Percentiles rank a stretch among this genome's conserved stretches.
These are phyloP conservation scores for Bipolaris victoriae DNA, from an alignment of 2,329 filamentous ascomycete species.

Conservation along the genomic window DNA sequence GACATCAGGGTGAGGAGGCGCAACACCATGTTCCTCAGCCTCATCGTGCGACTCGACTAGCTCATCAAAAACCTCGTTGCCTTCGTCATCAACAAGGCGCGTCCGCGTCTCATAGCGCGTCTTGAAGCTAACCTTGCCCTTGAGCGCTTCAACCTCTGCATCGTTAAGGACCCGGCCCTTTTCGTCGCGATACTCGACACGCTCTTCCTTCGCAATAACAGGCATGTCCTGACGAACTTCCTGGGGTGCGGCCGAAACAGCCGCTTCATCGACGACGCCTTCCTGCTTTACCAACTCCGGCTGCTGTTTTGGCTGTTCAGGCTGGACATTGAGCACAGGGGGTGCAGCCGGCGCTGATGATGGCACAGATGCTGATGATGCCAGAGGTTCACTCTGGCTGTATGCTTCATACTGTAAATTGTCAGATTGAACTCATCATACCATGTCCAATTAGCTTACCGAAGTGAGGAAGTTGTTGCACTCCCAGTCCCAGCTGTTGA, in stretches of 20 bases:
- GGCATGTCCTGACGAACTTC: conserved; percentile 36
- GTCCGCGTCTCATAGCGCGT: conserved; percentile 96
- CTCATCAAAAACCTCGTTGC: conserved; percentile 72
- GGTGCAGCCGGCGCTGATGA: conserved; percentile 34
- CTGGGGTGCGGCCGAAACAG: conserved; percentile 40
- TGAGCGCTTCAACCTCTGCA: conserved; percentile 80
- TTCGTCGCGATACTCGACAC: conserved; percentile 92
- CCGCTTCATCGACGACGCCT: conserved; percentile 34
- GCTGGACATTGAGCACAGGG: conserved; percentile 16
- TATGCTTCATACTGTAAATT: conserved; percentile 41
- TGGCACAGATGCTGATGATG: conserved; percentile 34
- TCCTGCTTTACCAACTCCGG: conserved; percentile 27
- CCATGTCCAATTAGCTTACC: conserved; percentile 65
- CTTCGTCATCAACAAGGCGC: conserved; percentile 77
- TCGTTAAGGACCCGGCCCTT: conserved; percentile 86
- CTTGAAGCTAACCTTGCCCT: conserved; percentile 94
- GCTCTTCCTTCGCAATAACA: conserved; percentile 70
- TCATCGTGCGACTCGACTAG: conserved; percentile 47
- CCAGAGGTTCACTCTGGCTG: conserved; percentile 21
- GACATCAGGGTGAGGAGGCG: conserved; percentile 62
- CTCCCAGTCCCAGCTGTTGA: conserved; percentile 94
- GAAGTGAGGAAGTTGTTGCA: conserved; percentile 90
- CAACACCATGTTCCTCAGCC: conserved; percentile 47
- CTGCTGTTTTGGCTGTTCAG: conserved; percentile 13
- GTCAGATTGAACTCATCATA: conserved; percentile 20